Evolutionary conservation across 805 yeast genomes (phyloP).

Genomic region (Monosporozyma solicola): DNA sequence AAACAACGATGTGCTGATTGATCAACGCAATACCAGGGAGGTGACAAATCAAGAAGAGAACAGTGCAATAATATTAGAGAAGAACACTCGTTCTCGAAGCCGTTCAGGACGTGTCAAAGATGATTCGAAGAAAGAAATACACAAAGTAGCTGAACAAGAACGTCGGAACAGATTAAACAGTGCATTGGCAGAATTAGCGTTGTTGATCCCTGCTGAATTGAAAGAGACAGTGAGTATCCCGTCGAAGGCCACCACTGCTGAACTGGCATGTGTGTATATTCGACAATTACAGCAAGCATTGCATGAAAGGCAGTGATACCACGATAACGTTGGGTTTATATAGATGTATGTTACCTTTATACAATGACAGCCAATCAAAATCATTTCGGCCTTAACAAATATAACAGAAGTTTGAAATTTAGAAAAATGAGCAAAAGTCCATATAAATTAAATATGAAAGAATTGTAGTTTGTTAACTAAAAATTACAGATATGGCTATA

Average conservation of each 20-base stretch:
- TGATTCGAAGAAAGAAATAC: slow-evolving; percentile 34
- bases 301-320: not conserved
- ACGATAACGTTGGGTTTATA: not conserved
- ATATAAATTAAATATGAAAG: not conserved
- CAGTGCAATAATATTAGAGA: not conserved
- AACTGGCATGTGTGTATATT: slow-evolving; percentile 71
- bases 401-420: not conserved
- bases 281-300: slow-evolving; percentile 17
- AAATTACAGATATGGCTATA: not conserved
- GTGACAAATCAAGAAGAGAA: slow-evolving; percentile 3
- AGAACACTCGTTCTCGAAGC: not conserved
- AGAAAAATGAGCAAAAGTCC: not conserved
- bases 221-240: slow-evolving; percentile 56
- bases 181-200: slow-evolving; percentile 70
- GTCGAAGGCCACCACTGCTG: slow-evolving; percentile 92
- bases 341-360: not conserved
- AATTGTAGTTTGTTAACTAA: not conserved
- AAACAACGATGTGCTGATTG: too few relatives aligned
- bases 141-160: slow-evolving; percentile 93
- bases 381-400: not conserved
- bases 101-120: slow-evolving; percentile 4
- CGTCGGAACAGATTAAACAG: slow-evolving; percentile 85
- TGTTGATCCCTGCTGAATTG: slow-evolving; percentile 54
- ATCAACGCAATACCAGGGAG: not conserved
- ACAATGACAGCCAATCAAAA: not conserved